These are phyloP conservation scores for Cercophora samala DNA, from an alignment of 495 filamentous ascomycete genomes.

Conservation along the genomic window DNA sequence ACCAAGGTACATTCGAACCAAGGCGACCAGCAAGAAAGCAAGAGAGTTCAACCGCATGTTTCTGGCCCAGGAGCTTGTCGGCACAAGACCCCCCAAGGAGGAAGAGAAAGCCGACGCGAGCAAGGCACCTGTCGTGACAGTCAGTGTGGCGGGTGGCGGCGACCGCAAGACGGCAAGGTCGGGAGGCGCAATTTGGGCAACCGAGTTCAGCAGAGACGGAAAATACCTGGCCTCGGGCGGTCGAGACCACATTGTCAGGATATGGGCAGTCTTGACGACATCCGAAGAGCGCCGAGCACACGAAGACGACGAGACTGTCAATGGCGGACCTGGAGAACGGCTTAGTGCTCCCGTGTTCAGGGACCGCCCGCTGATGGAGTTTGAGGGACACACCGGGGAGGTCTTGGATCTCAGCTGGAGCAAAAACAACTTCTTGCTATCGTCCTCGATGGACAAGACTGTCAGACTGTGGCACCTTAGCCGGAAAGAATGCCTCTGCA, in stretches of 20 bases:
- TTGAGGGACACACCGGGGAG: slow-evolving; percentile 80
- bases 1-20: slow-evolving; percentile 84
- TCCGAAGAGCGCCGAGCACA: slow-evolving; percentile 70
- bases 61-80: slow-evolving; percentile 79
- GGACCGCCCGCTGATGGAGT: slow-evolving; percentile 70
- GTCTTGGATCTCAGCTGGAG: slow-evolving; percentile 95
- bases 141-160: slow-evolving; percentile 40
- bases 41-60: slow-evolving; percentile 85
- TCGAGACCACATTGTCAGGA: slow-evolving; percentile 77
- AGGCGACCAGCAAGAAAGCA: slow-evolving; percentile 74
- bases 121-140: slow-evolving; percentile 35
- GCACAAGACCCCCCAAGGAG: slow-evolving; percentile 34
- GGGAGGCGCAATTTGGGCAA: slow-evolving; percentile 77
- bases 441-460: slow-evolving; percentile 97
- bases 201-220: slow-evolving; percentile 90
- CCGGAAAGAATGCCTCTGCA: slow-evolving; percentile 81
- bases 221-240: slow-evolving; percentile 87
- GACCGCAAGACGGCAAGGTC: slow-evolving; percentile 33
- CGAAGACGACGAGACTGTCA: slow-evolving; percentile 66
- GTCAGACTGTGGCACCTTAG: slow-evolving; percentile 92
- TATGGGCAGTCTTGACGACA: slow-evolving; percentile 87
- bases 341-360: slow-evolving; percentile 92
- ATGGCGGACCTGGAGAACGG: slow-evolving; percentile 49
- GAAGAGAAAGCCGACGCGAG: slow-evolving; percentile 12
- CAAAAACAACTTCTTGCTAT: slow-evolving; percentile 97